A percentile compares a stretch with the other conserved stretches of the same genome.
These are phyloP conservation scores for Apocynum venetum DNA, from an alignment of 257 asterid genomes.

Conservation along the genomic window DNA sequence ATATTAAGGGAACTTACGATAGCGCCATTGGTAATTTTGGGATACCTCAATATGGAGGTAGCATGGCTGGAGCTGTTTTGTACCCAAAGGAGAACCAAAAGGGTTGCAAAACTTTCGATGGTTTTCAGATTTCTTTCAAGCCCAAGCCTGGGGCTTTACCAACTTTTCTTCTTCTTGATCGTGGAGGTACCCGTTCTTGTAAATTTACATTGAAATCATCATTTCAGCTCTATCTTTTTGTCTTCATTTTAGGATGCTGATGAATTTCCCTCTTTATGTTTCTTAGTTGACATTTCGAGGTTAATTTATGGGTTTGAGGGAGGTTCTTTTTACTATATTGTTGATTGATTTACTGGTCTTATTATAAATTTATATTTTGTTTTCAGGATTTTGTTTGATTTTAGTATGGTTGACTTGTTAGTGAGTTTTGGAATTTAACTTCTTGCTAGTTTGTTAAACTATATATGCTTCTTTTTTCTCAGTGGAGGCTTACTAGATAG, in stretches of 20 bases:
- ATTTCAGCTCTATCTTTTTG: neutral
- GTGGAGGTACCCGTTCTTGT: constrained; percentile 60
- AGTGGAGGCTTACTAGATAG: neutral
- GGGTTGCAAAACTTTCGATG: constrained; percentile 69
- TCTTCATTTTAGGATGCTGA: neutral
- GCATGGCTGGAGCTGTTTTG: constrained; percentile 77
- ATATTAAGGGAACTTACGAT: constrained; percentile 67
- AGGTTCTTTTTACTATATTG: neutral
- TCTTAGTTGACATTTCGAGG: neutral
- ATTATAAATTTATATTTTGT: too few species aligned
- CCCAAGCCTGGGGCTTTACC: constrained; percentile 84
- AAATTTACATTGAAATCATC: neutral
- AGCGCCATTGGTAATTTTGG: constrained; percentile 96
- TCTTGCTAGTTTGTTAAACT: neutral
- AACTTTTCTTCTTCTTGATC: constrained; percentile 75
- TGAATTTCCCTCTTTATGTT: constrained; percentile 3
- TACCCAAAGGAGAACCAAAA: constrained; percentile 66
- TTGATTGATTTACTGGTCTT: neutral
- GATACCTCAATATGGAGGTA: constrained; percentile 91
- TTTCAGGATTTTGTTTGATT: neutral
- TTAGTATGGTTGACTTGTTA: neutral
- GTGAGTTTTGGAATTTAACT: neutral
- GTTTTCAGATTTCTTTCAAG: constrained; percentile 59
- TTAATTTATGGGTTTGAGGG: neutral
- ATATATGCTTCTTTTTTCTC: neutral